These are phyloP conservation scores for Brasenia schreberi DNA, from an alignment of 164 flowering plant species.

Conservation along the genomic window DNA sequence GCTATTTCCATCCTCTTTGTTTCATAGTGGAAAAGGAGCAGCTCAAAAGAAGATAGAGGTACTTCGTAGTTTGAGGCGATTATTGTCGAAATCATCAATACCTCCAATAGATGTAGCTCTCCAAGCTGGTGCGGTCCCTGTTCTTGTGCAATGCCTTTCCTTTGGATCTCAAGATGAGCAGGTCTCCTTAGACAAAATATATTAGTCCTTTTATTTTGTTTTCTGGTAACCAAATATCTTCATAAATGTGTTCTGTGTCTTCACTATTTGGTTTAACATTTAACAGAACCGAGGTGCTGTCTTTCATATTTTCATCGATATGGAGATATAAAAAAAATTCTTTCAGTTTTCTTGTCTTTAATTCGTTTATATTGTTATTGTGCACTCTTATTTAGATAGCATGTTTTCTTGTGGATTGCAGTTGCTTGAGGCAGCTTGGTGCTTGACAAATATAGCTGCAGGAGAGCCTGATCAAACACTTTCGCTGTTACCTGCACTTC, in stretches of 20 bases:
- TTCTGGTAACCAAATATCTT: background rate
- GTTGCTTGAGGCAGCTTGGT: constrained; percentile 99
- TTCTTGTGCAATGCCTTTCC: constrained; percentile 85
- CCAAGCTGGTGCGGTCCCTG: constrained; percentile 60
- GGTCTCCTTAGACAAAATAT: constrained; percentile 23
- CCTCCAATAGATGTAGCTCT: constrained; percentile 85
- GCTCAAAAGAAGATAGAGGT: constrained; percentile 53
- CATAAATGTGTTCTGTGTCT: too few species aligned
- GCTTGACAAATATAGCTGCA: constrained; percentile 93
- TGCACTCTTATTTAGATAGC: background rate
- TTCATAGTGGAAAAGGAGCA: constrained; percentile 75
- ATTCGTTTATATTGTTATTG: background rate
- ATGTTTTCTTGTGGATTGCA: constrained; percentile 16
- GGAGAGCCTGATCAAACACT: constrained; percentile 89
- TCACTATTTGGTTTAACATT: background rate
- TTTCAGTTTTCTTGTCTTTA: background rate
- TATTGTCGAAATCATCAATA: constrained; percentile 71
- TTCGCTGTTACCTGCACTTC: constrained; percentile 84
- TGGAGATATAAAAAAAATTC: background rate
- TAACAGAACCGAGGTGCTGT: too few species aligned
- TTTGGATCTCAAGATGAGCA: constrained; percentile 99
- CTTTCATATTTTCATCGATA: too few species aligned
- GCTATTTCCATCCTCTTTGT: background rate
- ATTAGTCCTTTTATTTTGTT: background rate
- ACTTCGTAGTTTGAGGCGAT: constrained; percentile 67